phyloP scores from a whole-genome alignment of 192 early-diverging fungal species.

The Backusella psychrophila region DNA sequence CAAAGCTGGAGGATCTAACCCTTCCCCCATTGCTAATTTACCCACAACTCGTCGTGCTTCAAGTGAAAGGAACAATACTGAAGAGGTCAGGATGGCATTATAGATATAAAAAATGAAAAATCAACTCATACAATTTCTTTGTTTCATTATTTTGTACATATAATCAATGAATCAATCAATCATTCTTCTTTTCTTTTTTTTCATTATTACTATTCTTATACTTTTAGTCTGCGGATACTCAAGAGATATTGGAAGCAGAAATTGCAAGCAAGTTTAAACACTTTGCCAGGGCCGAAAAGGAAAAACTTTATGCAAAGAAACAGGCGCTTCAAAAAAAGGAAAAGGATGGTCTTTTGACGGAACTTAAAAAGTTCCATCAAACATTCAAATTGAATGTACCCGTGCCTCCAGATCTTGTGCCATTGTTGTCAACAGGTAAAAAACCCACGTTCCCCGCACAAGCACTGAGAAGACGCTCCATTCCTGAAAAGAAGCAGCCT shows the following conservation, averaged over 20 bases:
- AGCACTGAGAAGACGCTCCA: slow-evolving; percentile 4
- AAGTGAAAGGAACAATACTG: slow-evolving; percentile 7
- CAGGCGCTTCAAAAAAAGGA: slow-evolving; percentile 72
- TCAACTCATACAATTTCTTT: background rate
- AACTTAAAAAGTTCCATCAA: slow-evolving; percentile 78
- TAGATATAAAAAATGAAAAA: background rate
- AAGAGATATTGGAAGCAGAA: slow-evolving; percentile 45
- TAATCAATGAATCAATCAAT: background rate
- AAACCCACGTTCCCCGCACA: slow-evolving; percentile 5
- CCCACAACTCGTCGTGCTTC: slow-evolving; percentile 16
- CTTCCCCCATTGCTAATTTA: slow-evolving; percentile 16
- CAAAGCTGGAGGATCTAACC: slow-evolving; percentile 14
- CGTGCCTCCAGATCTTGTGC: slow-evolving; percentile 77
- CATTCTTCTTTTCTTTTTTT: background rate
- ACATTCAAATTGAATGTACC: slow-evolving; percentile 80
- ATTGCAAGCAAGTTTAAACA: slow-evolving; percentile 52
- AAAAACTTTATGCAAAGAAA: slow-evolving; percentile 71
- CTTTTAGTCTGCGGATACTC: background rate
- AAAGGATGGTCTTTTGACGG: slow-evolving; percentile 70
- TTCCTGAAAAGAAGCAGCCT: background rate
- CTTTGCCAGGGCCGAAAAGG: slow-evolving; percentile 79
- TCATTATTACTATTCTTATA: background rate
- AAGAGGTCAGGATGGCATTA: background rate
- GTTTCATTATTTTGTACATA: background rate
- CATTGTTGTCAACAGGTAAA: slow-evolving; percentile 64